phyloP scores from a whole-genome alignment of 202 grass and related monocot species.

The Panicum hallii region DNA sequence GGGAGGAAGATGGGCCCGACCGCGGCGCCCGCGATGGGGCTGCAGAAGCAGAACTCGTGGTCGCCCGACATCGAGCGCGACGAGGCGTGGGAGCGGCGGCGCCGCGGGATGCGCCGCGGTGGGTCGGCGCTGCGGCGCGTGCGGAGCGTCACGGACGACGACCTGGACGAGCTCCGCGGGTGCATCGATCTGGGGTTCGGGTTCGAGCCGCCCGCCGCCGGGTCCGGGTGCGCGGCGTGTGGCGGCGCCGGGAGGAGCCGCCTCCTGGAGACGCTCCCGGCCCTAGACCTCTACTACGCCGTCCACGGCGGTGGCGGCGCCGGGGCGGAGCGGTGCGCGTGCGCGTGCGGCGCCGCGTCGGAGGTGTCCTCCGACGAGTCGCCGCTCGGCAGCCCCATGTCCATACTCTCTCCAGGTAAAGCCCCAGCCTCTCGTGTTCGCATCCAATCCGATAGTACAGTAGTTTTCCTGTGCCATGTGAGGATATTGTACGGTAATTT shows the following conservation, averaged over 20 bases:
- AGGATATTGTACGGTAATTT: background rate
- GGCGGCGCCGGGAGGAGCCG: constrained; percentile 51
- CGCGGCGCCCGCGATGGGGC: constrained; percentile 1
- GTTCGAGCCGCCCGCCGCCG: constrained; percentile 49
- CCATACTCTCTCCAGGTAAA: constrained; percentile 69
- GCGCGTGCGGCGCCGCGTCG: constrained; percentile 53
- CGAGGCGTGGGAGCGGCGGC: constrained; percentile 70
- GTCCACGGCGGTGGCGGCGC: constrained; percentile 44
- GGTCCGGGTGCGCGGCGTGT: constrained; percentile 37
- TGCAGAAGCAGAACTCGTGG: constrained; percentile 86
- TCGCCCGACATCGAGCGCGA: constrained; percentile 81
- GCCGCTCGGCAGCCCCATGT: constrained; percentile 67
- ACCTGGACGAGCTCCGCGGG: constrained; percentile 82
- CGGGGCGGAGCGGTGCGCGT: background rate
- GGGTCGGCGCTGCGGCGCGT: constrained; percentile 43
- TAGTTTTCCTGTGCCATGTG: background rate
- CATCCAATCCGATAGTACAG: background rate
- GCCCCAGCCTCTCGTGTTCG: background rate
- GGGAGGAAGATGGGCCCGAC: constrained; percentile 18
- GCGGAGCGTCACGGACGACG: constrained; percentile 72
- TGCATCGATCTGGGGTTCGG: constrained; percentile 77
- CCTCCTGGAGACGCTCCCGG: constrained; percentile 69
- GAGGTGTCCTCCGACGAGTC: constrained; percentile 70
- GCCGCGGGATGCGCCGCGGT: constrained; percentile 42
- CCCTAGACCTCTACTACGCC: constrained; percentile 78